Conservation (phyloP, 306 rosid species). For the Crotalaria pallida region DNA sequence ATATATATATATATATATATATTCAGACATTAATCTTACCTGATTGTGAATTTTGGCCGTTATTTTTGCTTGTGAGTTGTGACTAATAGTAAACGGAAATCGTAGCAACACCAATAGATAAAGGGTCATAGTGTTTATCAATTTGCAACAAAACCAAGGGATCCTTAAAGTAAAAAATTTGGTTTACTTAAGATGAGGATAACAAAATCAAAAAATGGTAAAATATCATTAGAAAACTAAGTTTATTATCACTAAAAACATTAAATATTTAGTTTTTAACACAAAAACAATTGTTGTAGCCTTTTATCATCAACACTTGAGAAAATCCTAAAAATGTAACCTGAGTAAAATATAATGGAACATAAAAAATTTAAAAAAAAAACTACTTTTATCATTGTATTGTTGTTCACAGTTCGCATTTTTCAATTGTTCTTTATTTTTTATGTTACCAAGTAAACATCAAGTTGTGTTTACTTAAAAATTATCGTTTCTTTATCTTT, state of each 20-base stretch:
- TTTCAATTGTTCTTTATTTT: not conserved
- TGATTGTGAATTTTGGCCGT: not conserved
- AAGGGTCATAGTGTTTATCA: not conserved
- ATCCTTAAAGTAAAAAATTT: not conserved
- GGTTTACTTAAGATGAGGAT: no score
- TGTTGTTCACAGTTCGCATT: not conserved
- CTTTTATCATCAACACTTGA: no score
- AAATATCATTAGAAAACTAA: no score
- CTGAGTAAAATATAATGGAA: no score
- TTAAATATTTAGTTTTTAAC: no score
- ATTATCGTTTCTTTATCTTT: not conserved
- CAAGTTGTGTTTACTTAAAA: not conserved
- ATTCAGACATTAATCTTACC: not conserved
- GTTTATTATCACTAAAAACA: no score
- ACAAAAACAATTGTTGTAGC: no score
- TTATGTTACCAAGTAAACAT: not conserved
- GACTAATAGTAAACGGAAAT: not conserved
- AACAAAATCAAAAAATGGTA: not conserved
- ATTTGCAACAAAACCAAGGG: not conserved
- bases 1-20: no score
- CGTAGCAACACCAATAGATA: not conserved
- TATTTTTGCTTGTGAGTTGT: not conserved
- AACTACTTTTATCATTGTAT: no score
- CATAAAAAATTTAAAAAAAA: no score
- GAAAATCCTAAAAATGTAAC: no score